Percentiles rank a stretch among this genome's conserved stretches.
phyloP scores from a whole-genome alignment of 768 basidiomycete species.

The Macrolepiota albuminosa region DNA sequence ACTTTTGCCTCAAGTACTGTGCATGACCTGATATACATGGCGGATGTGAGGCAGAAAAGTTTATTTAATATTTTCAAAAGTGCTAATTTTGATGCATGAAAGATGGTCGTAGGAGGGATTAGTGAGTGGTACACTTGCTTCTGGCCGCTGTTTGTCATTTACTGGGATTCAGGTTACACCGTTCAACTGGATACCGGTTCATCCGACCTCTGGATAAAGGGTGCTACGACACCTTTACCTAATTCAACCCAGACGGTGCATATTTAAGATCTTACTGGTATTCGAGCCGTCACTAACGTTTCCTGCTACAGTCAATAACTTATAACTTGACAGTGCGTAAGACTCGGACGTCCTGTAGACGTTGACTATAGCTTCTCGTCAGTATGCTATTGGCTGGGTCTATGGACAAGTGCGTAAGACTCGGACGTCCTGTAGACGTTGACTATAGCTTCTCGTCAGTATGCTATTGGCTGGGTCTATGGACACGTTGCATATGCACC shows the following conservation, averaged over 20 bases:
- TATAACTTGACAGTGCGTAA: constrained; percentile 61
- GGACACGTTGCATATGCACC: constrained; percentile 60
- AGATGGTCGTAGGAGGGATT: constrained; percentile 65
- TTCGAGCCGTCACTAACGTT: neutral
- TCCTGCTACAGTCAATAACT: constrained; percentile 31
- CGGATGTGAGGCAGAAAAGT: constrained; percentile 49
- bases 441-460: constrained; percentile 35
- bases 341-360: neutral
- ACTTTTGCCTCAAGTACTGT: constrained; percentile 43
- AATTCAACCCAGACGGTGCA: constrained; percentile 45
- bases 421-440: neutral
- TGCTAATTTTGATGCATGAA: constrained; percentile 7
- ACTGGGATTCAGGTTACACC: constrained; percentile 46
- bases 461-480: constrained; percentile 76
- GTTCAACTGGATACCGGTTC: constrained; percentile 86
- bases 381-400: constrained; percentile 88
- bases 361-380: constrained; percentile 1
- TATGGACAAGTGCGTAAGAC: constrained; percentile 41
- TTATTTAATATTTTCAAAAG: constrained; percentile 2
- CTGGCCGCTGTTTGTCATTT: neutral
- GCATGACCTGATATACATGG: constrained; percentile 74
- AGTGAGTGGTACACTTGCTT: constrained; percentile 29
- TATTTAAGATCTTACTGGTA: constrained; percentile 7
- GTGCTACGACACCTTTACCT: constrained; percentile 42
- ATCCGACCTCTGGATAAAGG: constrained; percentile 73